Evolutionary conservation across 2,329 filamentous ascomycete species (phyloP), one percentile per base, ranked within the genome.

Genomic region (Immersiporthe knoxdaviesiana): DNA sequence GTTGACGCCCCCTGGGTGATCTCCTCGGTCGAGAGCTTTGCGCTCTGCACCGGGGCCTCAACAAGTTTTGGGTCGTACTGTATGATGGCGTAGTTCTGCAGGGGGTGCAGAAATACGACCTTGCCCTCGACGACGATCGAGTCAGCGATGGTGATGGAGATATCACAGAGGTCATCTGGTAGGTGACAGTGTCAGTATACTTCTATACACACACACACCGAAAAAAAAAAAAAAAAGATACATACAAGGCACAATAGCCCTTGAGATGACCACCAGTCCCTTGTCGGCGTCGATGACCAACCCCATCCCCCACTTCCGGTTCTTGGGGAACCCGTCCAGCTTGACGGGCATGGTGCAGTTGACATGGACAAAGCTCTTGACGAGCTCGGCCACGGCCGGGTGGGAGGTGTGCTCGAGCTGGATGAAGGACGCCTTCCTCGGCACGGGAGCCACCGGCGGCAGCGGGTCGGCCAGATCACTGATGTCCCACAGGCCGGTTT

Each of bases 281-380:
- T 97, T 95, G 71, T 97, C 93, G 0, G 97, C 96, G 80, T 99
- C 96, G 72, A 99, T 92, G n/a, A 99, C 95, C 50, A 99, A 83
- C 52, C 96, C 96, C 85, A 97, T 97, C 0, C 96, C 96, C 82
- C 94, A 96, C 81, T 97, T 96, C 63, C 94, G 88, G 73, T 96
- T 93, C 79, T 96, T 93, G 7, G 96, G 97, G 78, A 97, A 99
- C n/a, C 96, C 96, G 78, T 99, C 96, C 12, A 99, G 87, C 84
- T 98, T 98, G 72, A 99, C 84, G 0, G 96, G 96, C 91, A 99
- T 95, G 32, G 91, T 92, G 75, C 94, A 97, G 72, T 92, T 91
- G 67, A 99, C 92, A 52, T 96, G 91, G 35, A 99, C 95, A 78
- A 99, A 98, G 77, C 94, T 97, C 73, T 92, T 91, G 52, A 99